Evolutionary conservation across 108 stramenopile genomes (phyloP).

Genomic region (Nitzschia palea): DNA sequence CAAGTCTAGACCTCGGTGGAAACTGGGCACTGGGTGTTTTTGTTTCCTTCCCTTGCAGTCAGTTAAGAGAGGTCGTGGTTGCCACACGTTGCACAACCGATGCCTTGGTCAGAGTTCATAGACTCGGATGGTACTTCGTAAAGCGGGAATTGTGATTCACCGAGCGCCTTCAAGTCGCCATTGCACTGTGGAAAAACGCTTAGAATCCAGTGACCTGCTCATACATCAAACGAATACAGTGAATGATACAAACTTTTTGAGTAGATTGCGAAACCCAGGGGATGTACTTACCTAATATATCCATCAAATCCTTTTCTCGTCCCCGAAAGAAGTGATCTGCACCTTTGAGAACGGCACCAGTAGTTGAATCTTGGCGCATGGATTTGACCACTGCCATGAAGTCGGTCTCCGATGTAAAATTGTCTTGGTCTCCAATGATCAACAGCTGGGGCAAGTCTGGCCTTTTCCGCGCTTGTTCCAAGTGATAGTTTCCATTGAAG

Average conservation of each 20-base stretch:
- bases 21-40: too few relatives aligned
- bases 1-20: too few relatives aligned
- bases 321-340: slow-evolving; percentile 58
- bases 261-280: background rate
- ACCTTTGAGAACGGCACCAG: slow-evolving; percentile 42
- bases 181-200: slow-evolving; percentile 29
- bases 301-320: slow-evolving; percentile 57
- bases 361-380: slow-evolving; percentile 30
- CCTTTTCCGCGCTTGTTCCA: slow-evolving; percentile 36
- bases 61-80: too few relatives aligned
- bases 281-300: slow-evolving; percentile 37
- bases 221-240: background rate
- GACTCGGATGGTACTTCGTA: slow-evolving; percentile 10
- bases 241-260: background rate
- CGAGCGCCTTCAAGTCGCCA: slow-evolving; percentile 20
- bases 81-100: slow-evolving; percentile 1
- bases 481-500: slow-evolving; percentile 49
- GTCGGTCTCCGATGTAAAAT: slow-evolving; percentile 50
- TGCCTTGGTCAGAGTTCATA: background rate
- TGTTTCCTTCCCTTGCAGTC: too few relatives aligned
- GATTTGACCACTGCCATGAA: slow-evolving; percentile 35
- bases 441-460: slow-evolving; percentile 36
- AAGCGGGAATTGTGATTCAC: slow-evolving; percentile 9
- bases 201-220: slow-evolving; percentile 36
- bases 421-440: slow-evolving; percentile 49